Evolutionary conservation across 176 grass and related monocot genomes (phyloP), one percentile per base, ranked within the genome.

Genomic region (Pharus latifolius): DNA sequence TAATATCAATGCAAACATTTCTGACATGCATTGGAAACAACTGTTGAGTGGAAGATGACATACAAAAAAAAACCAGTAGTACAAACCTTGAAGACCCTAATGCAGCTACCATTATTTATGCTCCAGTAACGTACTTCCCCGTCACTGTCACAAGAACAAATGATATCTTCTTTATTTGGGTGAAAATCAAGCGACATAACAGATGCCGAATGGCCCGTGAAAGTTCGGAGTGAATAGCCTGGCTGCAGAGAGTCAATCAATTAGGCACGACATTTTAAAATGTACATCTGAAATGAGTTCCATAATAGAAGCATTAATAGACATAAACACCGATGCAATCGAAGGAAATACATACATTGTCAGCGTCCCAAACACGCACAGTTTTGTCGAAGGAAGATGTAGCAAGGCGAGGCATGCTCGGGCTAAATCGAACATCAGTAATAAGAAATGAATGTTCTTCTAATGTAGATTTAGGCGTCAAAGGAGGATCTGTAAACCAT

Each of bases 301-400:
- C n/a, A n/a, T 38, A 38, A 5, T 9, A 38, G 35, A 38, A 38
- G 35, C 35, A 38, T n/a, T n/a, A n/a, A n/a, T n/a, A n/a, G n/a
- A n/a, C n/a, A n/a, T n/a, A n/a, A n/a, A n/a, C n/a, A n/a, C n/a
- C n/a, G n/a, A n/a, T n/a, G n/a, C n/a, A n/a, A n/a, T n/a, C n/a
- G n/a, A 83, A 51, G 40, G 72, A 42, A 16, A n/a, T n/a, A n/a
- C 74, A 85, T 98, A 98, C 94, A 73, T 93, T 98, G 63, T 98
- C 94, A 52, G 94, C 90, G 80, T 98, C 94, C 94, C 94, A 98
- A 72, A 98, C 94, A 49, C 89, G 82, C 60, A 98, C 89, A 20
- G 89, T 98, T 84, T 92, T 92, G 65, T 98, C 94, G 31, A 98
- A 98, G 47, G 94, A 98, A 35, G 94, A 98, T 35, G 94, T 98